Evolutionary conservation across 2,329 filamentous ascomycete genomes (phyloP), one percentile per base, ranked within the genome.

Genomic region (Colletotrichum higginsianum): DNA sequence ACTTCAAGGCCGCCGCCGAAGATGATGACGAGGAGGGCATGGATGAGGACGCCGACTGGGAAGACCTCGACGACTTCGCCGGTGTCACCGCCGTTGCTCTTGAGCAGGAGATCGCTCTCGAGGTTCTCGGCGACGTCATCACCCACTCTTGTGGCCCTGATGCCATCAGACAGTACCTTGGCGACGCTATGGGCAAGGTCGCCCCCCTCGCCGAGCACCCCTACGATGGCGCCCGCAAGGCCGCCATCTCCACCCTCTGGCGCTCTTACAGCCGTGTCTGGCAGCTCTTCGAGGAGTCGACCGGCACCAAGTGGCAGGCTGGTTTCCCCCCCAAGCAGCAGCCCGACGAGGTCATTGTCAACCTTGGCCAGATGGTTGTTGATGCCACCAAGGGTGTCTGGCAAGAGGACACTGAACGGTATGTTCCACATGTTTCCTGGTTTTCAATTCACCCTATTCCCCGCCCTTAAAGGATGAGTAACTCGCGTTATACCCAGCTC

Each of bases 31-130:
- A 87, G 61, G 83, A 84, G 70, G 88, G 87, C 72, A 86, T 87
- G 65, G 90, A 90, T 44, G 92, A 93, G 74, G 87, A 92, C 16
- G 90, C 91, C 4, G 93, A 95, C 56, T 93, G 96, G 53, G 94
- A 94, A 70, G 94, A 95, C 73, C 95, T 94, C 89, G 93, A 95
- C 77, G 93, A 95, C 77, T 87, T 97, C 58, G 92, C 91, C 69
- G 94, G 94, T 61, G 93, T 97, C 73, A 97, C 94, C 35, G 94
- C 95, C 64, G 90, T 98, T 66, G 94, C 96, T 30, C 90, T 98
- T 77, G 96, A 98, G 87, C 98, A 98, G 84, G 96, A 99, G 84
- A 97, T 98, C 77, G 96, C 96, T 47, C 91, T 98, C 55, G 96
- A 99, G 82, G 95, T 98, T 7, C 89, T 98, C 46, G 96, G 95